Conservation (phyloP, 2,329 filamentous ascomycete genomes). For the Pseudogymnoascus sp. region DNA sequence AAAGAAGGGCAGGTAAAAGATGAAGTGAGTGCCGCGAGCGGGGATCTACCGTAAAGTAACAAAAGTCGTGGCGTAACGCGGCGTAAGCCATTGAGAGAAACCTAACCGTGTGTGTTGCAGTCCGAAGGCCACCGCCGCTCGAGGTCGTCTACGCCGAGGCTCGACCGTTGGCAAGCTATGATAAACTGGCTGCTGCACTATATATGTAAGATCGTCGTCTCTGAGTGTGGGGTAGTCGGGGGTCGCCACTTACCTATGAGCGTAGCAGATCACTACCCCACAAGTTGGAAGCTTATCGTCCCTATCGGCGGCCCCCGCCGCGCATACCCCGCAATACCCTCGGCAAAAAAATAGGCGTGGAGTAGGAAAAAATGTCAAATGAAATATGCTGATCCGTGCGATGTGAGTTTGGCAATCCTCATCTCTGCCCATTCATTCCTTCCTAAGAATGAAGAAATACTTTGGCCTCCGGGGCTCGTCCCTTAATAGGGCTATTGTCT, state of each 20-base stretch:
- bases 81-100: background rate
- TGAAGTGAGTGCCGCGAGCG: background rate
- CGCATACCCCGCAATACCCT: background rate
- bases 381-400: background rate
- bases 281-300: background rate
- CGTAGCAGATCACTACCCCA: background rate
- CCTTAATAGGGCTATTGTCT: background rate
- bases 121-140: background rate
- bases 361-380: background rate
- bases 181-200: background rate
- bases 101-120: background rate
- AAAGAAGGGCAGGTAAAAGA: background rate
- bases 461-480: slow-evolving; percentile 10
- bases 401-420: background rate
- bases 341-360: background rate
- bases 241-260: background rate
- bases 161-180: background rate
- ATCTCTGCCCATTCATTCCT: background rate
- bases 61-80: background rate
- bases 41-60: background rate
- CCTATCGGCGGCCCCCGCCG: background rate
- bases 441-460: background rate
- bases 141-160: background rate
- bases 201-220: background rate
- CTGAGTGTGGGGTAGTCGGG: background rate